Evolutionary conservation across 2,329 filamentous ascomycete genomes (phyloP).

Genomic region (Colletotrichum incanum): DNA sequence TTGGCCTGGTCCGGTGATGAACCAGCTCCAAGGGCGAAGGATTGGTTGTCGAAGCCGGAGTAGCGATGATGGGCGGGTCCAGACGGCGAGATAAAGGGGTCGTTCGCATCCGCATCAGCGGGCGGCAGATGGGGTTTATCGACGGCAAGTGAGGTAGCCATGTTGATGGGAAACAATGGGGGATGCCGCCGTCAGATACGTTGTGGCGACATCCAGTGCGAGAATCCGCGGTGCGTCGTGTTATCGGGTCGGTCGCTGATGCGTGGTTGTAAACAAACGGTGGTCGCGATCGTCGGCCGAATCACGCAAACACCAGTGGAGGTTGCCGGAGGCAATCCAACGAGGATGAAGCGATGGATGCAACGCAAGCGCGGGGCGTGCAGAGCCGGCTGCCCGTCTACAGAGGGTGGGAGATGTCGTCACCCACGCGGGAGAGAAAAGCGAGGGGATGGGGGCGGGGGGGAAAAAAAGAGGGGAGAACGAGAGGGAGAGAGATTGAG

Average conservation of each 20-base stretch:
- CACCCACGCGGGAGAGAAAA: conserved; percentile 27
- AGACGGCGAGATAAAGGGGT: conserved; percentile 71
- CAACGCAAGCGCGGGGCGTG: conserved; percentile 35
- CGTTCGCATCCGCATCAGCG: conserved; percentile 58
- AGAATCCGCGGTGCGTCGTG: conserved; percentile 11
- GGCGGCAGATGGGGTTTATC: conserved; percentile 60
- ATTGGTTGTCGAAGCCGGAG: conserved; percentile 85
- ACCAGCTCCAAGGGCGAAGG: conserved; percentile 83
- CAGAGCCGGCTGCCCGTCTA: conserved; percentile 43
- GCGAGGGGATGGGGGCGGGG: not conserved
- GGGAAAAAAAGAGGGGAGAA: conserved; percentile 9
- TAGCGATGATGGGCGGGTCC: conserved; percentile 76
- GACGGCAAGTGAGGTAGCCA: conserved; percentile 61
- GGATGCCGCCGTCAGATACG: conserved; percentile 39
- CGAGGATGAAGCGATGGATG: conserved; percentile 16
- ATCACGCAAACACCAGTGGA: conserved; percentile 17
- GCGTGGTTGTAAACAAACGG: conserved; percentile 22
- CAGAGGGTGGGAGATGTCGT: conserved; percentile 23
- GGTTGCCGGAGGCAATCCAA: not conserved
- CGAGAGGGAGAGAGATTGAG: conserved; percentile 16
- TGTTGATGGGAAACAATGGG: conserved; percentile 48
- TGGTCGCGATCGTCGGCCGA: conserved; percentile 25
- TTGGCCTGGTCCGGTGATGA: conserved; percentile 90
- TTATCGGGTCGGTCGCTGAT: conserved; percentile 13
- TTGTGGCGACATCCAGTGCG: conserved; percentile 41